Evolutionary conservation across 2,329 filamentous ascomycete genomes (phyloP), one percentile per base, ranked within the genome.

Genomic region (Cladorrhinum sp.): DNA sequence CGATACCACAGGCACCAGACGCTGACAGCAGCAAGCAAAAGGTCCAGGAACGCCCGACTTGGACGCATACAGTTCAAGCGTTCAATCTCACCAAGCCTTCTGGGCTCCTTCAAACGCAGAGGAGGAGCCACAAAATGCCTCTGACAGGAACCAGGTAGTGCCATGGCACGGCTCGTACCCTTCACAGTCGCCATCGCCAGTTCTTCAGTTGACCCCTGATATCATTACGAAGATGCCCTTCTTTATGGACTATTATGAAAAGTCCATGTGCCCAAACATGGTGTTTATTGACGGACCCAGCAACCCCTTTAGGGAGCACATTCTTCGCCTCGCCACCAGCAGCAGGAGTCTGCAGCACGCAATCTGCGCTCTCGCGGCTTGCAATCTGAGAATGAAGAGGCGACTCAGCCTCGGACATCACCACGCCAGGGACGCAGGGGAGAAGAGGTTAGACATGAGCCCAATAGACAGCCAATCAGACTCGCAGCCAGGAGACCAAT

Each of bases 241-340:
- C 75, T 88, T 96, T 71, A 89, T 97, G 79, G 90, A 96, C 72
- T 96, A 96, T 75, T 97, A 96, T 75, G 89, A 93, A 71, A 92
- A 92, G 74, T 90, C 91, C 70, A 93, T 98, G 77, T 95, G 92
- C 66, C 91, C 91, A 4, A 91, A 92, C 61, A 90, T 97, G 75
- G 92, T 97, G 55, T 91, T 92, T 66, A 92, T 96, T 73, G 93
- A 98, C 72, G 88, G 88, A 10, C 89, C 90, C 1, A 83, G 82
- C 64, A 97, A 96, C 73, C 93, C 93, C 1, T 97, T 93, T 72
- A 84, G 92, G 63, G 86, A 88, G 68, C 89, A 96, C 71, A 86
- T 97, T 58, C 81, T 96, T 61, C 86, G 86, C 58, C 81, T 97
- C 55, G 91, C 92, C 12, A 81, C 86, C 65, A 81, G 84, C 62